Conservation (phyloP, 2,329 filamentous ascomycete species). For the Monilinia aucupariae region DNA sequence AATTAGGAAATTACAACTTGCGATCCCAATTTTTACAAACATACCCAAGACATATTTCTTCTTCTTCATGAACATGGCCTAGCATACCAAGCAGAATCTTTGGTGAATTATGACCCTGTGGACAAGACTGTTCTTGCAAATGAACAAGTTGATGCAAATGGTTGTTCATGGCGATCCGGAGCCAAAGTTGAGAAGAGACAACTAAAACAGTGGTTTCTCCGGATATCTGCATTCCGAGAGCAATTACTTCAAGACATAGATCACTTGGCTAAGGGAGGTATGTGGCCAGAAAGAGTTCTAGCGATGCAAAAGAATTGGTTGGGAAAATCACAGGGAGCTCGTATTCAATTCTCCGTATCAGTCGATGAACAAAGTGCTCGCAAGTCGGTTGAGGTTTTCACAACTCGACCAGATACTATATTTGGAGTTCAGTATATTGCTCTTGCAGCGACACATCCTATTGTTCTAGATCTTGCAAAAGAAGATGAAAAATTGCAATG, state of each 20-base stretch:
- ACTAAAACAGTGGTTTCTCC: slow-evolving; percentile 85
- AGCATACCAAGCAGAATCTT: slow-evolving; percentile 75
- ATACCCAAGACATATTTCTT: slow-evolving; percentile 81
- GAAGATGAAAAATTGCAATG: slow-evolving; percentile 55
- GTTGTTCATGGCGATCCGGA: slow-evolving; percentile 80
- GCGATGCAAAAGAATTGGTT: slow-evolving; percentile 86
- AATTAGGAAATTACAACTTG: slow-evolving; percentile 75
- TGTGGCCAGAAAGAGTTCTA: slow-evolving; percentile 79
- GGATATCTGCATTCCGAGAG: slow-evolving; percentile 74
- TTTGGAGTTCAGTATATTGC: slow-evolving; percentile 82
- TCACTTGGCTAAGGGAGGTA: slow-evolving; percentile 52
- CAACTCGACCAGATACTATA: slow-evolving; percentile 80
- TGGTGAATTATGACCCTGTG: slow-evolving; percentile 87
- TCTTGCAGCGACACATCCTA: slow-evolving; percentile 65
- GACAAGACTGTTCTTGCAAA: slow-evolving; percentile 88
- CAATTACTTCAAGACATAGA: slow-evolving; percentile 67
- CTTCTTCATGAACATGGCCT: slow-evolving; percentile 68
- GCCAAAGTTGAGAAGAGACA: slow-evolving; percentile 74
- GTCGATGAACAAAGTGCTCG: slow-evolving; percentile 23
- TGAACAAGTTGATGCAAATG: slow-evolving; percentile 85
- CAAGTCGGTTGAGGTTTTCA: slow-evolving; percentile 63
- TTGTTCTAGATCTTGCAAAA: slow-evolving; percentile 57
- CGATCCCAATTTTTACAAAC: slow-evolving; percentile 79
- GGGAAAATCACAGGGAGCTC: slow-evolving; percentile 69
- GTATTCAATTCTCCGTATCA: slow-evolving; percentile 63